phyloP scores from a whole-genome alignment of 192 early-diverging fungal genomes.

The Podila clonocystis region DNA sequence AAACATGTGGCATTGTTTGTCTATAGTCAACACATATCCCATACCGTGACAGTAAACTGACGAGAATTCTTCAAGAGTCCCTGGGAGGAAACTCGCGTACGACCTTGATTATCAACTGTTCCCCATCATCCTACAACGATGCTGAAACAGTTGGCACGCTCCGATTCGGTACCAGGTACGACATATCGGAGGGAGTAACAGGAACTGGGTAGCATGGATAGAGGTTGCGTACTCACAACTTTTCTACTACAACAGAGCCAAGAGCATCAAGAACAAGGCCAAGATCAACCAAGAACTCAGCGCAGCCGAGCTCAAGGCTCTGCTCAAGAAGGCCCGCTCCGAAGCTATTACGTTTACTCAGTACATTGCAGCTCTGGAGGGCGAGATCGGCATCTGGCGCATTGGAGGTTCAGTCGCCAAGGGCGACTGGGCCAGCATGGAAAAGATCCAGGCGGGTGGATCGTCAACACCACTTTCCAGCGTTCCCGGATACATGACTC shows the following conservation, averaged over 20 bases:
- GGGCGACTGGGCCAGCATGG: slow-evolving; percentile 67
- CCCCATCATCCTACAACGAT: slow-evolving; percentile 97
- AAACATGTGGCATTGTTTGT: background rate
- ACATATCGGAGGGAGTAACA: background rate
- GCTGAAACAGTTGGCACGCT: slow-evolving; percentile 94
- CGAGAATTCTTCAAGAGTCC: slow-evolving; percentile 99
- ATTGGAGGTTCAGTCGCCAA: slow-evolving; percentile 74
- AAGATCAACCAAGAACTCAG: slow-evolving; percentile 98
- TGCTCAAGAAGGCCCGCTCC: slow-evolving; percentile 90
- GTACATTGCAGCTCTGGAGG: slow-evolving; percentile 86
- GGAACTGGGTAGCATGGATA: no score
- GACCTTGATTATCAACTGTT: slow-evolving; percentile 98
- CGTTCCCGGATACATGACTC: slow-evolving; percentile 56
- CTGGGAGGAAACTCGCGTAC: slow-evolving; percentile 99
- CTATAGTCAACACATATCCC: slow-evolving; percentile 93
- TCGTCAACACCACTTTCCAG: slow-evolving; percentile 51
- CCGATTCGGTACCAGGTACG: slow-evolving; percentile 88
- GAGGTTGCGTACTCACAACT: background rate
- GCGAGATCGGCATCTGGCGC: slow-evolving; percentile 93
- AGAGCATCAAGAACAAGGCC: slow-evolving; percentile 99
- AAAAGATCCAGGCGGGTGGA: slow-evolving; percentile 58
- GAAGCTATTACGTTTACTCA: slow-evolving; percentile 84
- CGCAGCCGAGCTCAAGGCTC: slow-evolving; percentile 92
- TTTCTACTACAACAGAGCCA: slow-evolving; percentile 69
- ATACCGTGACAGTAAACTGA: slow-evolving; percentile 99